phyloP scores from a whole-genome alignment of 371 early-diverging fungal species.

The Rhizopus stolonifer region DNA sequence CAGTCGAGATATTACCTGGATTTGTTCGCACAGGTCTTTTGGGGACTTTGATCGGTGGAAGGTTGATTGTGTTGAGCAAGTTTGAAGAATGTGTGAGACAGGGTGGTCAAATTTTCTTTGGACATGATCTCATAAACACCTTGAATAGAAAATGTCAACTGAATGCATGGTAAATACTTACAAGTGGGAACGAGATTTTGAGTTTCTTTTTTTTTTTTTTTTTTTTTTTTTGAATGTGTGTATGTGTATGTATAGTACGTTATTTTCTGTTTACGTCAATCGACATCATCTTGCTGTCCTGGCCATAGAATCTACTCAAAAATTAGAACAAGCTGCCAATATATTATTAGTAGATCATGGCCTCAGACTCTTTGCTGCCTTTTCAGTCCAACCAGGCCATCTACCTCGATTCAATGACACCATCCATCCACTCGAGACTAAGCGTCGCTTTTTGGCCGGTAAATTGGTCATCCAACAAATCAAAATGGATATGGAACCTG shows the following conservation, averaged over 20 bases:
- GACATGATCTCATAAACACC: slow-evolving; percentile 54
- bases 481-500: slow-evolving; percentile 54
- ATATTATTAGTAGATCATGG: slow-evolving; percentile 56
- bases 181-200: neutral
- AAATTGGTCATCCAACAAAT: slow-evolving; percentile 47
- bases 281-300: slow-evolving; percentile 72
- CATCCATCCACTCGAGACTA: slow-evolving; percentile 64
- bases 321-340: slow-evolving; percentile 53
- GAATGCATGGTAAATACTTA: slow-evolving; percentile 55
- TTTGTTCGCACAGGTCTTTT: slow-evolving; percentile 80
- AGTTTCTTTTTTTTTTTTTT: too few species aligned
- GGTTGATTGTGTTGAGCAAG: slow-evolving; percentile 69
- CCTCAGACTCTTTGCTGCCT: slow-evolving; percentile 59
- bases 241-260: slow-evolving; percentile 47
- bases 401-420: slow-evolving; percentile 64
- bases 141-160: slow-evolving; percentile 51
- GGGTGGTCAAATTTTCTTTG: slow-evolving; percentile 56
- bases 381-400: slow-evolving; percentile 58
- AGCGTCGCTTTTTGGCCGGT: slow-evolving; percentile 67
- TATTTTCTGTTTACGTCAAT: slow-evolving; percentile 66
- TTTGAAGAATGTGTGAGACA: slow-evolving; percentile 77
- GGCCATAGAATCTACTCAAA: slow-evolving; percentile 61
- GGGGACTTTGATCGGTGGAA: slow-evolving; percentile 74
- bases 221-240: too few species aligned
- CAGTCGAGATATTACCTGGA: too few species aligned